Base-by-base conservation (phyloP, 2,329 filamentous ascomycete genomes). In the Zymoseptoria crescenta region DNA sequence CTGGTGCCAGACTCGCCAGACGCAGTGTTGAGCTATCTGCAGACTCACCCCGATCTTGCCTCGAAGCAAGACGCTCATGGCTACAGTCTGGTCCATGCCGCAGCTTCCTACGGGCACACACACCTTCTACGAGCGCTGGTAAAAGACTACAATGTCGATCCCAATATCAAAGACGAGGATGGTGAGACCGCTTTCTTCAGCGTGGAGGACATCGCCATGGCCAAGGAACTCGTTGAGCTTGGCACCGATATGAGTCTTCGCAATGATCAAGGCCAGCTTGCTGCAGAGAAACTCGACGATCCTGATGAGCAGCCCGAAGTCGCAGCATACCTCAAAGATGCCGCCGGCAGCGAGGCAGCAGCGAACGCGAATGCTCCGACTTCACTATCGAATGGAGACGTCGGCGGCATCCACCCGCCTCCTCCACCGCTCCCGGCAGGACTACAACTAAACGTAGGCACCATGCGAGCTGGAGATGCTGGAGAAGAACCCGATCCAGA, bases 121-220 rank as follows among this genome's bases (percentile, higher is more conserved):
- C 83, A 88, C 57, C 85, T 99, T 16, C 81, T 96, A 16, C 87
- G 88, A 60, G 75, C 84, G 0, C 81, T 99, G 5, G 80, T 96
- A 28, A 79, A 79, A 52, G 89, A 93, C 35, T 90, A 92, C 74
- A 76, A 85, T 10, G 92, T 93, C 24, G 79, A 92, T 61, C 83
- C 91, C 53, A 87, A 96, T 72, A 78, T 96, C 56, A 83, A 83
- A 65, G 94, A 99, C 71, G 90, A 96, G 73, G 94, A 99, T 72
- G 84, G 86, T 58, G 94, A 99, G 76, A 96, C 93, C 1, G 88
- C 93, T n/a, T 79, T 99, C 4, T 99, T 96, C 70, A 90, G 91
- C n/a, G 85, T 87, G 28, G 94, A 99, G 75, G 89, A 85, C 0
- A 79, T 88, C 54, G 86, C 89, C 3, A 87, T 91, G 50, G 93